These are phyloP conservation scores for Picochlorum sp. DNA, from an alignment of 139 green algal species.

Conservation along the genomic window DNA sequence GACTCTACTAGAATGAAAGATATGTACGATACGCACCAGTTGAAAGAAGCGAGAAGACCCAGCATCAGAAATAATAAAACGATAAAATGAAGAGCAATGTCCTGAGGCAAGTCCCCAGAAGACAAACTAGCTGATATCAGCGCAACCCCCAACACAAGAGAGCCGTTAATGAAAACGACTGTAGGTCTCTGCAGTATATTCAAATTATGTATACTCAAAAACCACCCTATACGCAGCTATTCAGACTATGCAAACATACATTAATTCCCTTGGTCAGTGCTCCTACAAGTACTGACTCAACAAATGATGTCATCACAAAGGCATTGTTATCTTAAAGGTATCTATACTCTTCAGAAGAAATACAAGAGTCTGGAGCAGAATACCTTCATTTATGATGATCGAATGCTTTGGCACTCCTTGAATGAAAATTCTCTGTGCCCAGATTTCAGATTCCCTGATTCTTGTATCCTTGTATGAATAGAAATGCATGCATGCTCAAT, in stretches of 20 bases:
- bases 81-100: constrained; percentile 29
- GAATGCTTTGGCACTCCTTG: no score
- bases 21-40: constrained; percentile 27
- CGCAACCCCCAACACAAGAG: constrained; percentile 27
- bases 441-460: no score
- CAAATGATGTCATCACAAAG: not conserved
- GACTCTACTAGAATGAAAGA: no score
- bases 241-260: not conserved
- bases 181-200: constrained; percentile 28
- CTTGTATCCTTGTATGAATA: no score
- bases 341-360: no score
- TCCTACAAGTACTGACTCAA: not conserved
- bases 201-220: not conserved
- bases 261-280: not conserved
- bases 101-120: not conserved
- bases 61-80: constrained; percentile 32
- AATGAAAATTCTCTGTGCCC: no score
- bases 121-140: constrained; percentile 25
- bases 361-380: no score
- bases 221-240: not conserved
- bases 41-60: constrained; percentile 31
- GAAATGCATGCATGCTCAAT: no score
- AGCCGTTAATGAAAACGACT: constrained; percentile 39
- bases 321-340: no score
- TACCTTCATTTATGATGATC: no score